These are phyloP conservation scores for Leishmania braziliensis DNA, from an alignment of 208 protist species.

Conservation along the genomic window DNA sequence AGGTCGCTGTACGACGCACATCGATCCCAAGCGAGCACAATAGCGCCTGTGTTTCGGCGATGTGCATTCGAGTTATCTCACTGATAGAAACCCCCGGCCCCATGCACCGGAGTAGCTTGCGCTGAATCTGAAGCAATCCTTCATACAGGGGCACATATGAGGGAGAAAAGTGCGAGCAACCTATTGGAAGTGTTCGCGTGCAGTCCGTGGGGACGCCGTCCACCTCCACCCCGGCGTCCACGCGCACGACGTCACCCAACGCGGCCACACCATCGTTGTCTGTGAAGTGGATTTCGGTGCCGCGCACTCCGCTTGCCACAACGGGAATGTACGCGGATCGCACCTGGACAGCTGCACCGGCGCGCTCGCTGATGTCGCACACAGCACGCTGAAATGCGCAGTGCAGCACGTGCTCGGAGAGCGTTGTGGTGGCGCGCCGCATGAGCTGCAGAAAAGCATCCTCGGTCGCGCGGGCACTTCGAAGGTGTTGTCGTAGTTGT, in stretches of 20 bases:
- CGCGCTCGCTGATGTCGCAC: conserved; percentile 19
- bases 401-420: conserved; percentile 37
- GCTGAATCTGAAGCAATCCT: conserved; percentile 47
- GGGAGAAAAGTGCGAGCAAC: conserved; percentile 9
- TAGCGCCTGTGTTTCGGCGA: conserved; percentile 31
- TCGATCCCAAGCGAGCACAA: conserved; percentile 37
- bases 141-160: conserved; percentile 33
- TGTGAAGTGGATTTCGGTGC: conserved; percentile 63
- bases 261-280: conserved; percentile 31
- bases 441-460: conserved; percentile 42
- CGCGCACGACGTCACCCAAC: conserved; percentile 33
- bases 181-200: conserved; percentile 61
- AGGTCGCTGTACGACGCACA: not conserved
- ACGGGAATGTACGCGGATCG: conserved; percentile 54
- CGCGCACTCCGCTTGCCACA: conserved; percentile 40
- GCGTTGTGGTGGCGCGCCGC: conserved; percentile 18
- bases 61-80: conserved; percentile 35
- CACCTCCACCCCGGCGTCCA: conserved; percentile 60
- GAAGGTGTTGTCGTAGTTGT: conserved; percentile 45
- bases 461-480: conserved; percentile 47
- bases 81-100: conserved; percentile 24
- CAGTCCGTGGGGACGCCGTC: conserved; percentile 62
- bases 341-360: conserved; percentile 23
- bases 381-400: conserved; percentile 33
- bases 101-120: conserved; percentile 34